These are phyloP conservation scores for Triticum timopheevii DNA, from an alignment of 176 grass and related monocot genomes.

Conservation along the genomic window DNA sequence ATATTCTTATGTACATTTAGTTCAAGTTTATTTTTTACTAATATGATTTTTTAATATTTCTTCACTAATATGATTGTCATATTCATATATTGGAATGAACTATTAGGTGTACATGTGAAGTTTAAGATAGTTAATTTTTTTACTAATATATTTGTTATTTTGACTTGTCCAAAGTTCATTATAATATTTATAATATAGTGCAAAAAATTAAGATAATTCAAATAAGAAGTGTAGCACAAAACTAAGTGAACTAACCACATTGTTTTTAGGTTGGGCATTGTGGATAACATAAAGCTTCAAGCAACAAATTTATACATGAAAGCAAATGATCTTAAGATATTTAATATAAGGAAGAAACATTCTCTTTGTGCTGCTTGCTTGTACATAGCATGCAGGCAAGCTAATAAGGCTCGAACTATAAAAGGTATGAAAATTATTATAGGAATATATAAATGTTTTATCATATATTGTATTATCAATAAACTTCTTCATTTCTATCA, in stretches of 20 bases:
- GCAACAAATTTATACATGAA: not conserved
- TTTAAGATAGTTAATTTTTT: not conserved
- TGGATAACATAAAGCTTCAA: slow-evolving; percentile 19
- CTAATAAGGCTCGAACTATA: slow-evolving; percentile 22
- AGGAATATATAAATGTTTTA: not conserved
- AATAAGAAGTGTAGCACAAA: not conserved
- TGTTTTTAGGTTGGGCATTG: slow-evolving; percentile 1
- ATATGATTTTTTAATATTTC: not conserved
- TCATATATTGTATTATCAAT: not conserved
- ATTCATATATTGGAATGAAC: not conserved
- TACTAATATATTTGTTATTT: not conserved
- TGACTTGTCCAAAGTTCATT: not conserved
- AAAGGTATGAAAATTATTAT: not conserved
- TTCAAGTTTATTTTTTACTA: not conserved
- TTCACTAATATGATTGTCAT: not conserved
- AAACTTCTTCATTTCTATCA: not conserved
- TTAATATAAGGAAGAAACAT: slow-evolving; percentile 12
- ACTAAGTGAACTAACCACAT: not conserved
- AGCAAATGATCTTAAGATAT: slow-evolving; percentile 10
- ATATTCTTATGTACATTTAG: not conserved
- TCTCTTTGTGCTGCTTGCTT: slow-evolving; percentile 3
- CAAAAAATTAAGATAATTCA: not conserved
- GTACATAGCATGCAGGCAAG: slow-evolving; percentile 23
- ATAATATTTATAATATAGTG: not conserved
- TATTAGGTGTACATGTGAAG: not conserved